Conservation (phyloP, 768 basidiomycete genomes). For the Clavulina sp. region DNA sequence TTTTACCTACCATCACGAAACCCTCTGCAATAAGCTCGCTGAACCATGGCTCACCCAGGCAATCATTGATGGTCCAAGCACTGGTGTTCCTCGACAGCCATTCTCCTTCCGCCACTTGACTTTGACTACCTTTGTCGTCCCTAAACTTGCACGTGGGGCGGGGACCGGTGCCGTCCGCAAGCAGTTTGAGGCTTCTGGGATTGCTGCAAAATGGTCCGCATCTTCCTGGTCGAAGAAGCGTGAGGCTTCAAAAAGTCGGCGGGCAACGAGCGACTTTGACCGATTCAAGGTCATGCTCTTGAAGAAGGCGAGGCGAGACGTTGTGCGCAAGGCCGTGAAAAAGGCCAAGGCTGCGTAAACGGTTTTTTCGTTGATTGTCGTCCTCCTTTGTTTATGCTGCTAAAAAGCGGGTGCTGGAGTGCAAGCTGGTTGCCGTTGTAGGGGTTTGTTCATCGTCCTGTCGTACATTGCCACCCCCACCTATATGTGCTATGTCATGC, state of each 20-base stretch:
- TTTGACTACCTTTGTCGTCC: slow-evolving; percentile 72
- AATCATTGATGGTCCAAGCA: slow-evolving; percentile 85
- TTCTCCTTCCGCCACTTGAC: slow-evolving; percentile 84
- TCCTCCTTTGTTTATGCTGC: too few relatives aligned
- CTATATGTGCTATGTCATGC: too few relatives aligned
- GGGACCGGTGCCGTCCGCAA: slow-evolving; percentile 70
- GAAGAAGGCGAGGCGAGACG: slow-evolving; percentile 76
- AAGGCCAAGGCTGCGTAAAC: too few relatives aligned
- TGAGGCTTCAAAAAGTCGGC: slow-evolving; percentile 51
- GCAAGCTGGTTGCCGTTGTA: too few relatives aligned
- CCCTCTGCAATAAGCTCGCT: too few relatives aligned
- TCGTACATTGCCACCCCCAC: too few relatives aligned
- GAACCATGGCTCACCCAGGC: slow-evolving; percentile 42
- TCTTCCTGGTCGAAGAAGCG: slow-evolving; percentile 82
- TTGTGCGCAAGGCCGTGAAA: slow-evolving; percentile 48
- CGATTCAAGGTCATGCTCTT: slow-evolving; percentile 75
- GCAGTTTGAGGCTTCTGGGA: slow-evolving; percentile 69
- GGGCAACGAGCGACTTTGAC: slow-evolving; percentile 74
- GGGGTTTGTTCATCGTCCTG: too few relatives aligned
- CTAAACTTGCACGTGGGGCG: slow-evolving; percentile 73
- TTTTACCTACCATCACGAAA: neutral
- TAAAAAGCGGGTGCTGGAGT: too few relatives aligned
- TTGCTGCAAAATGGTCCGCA: slow-evolving; percentile 75
- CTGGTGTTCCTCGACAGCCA: slow-evolving; percentile 80
- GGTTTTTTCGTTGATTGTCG: too few relatives aligned